These are phyloP conservation scores for Ophiosphaerella herpotricha DNA, from an alignment of 2,329 filamentous ascomycete species.

Conservation along the genomic window DNA sequence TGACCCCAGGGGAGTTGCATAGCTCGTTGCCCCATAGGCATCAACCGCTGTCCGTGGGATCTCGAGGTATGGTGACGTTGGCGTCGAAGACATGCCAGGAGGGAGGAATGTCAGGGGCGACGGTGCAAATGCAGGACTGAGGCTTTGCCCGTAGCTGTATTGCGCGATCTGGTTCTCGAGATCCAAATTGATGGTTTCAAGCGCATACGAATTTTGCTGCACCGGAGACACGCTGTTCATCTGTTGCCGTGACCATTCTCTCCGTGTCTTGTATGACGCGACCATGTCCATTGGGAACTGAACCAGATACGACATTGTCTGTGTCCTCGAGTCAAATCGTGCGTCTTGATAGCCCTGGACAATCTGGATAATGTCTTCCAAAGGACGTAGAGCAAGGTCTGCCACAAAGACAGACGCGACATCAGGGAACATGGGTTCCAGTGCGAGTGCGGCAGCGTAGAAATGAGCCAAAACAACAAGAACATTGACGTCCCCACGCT, in stretches of 20 bases:
- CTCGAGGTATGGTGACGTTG: slow-evolving; percentile 51
- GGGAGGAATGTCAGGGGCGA: slow-evolving; percentile 50
- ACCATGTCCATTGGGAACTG: slow-evolving; percentile 53
- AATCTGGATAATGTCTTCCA: slow-evolving; percentile 83
- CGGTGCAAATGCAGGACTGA: slow-evolving; percentile 57
- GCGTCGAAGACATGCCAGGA: slow-evolving; percentile 37
- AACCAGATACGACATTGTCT: slow-evolving; percentile 52
- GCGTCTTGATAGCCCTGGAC: slow-evolving; percentile 58
- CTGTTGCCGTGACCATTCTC: slow-evolving; percentile 48
- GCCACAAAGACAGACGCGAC: slow-evolving; percentile 81
- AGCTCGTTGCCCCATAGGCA: slow-evolving; percentile 35
- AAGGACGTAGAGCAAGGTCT: slow-evolving; percentile 71
- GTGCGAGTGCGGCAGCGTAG: slow-evolving; percentile 82
- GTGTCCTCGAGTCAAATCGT: slow-evolving; percentile 47
- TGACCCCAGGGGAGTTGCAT: slow-evolving; percentile 43
- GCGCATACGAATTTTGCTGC: slow-evolving; percentile 43
- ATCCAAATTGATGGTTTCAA: slow-evolving; percentile 48
- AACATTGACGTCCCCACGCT: slow-evolving; percentile 74
- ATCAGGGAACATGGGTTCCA: slow-evolving; percentile 91
- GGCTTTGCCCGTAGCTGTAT: slow-evolving; percentile 49
- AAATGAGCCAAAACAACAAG: slow-evolving; percentile 87
- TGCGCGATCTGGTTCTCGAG: slow-evolving; percentile 48
- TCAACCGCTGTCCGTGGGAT: slow-evolving; percentile 48
- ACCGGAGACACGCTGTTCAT: slow-evolving; percentile 36
- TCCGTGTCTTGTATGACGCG: slow-evolving; percentile 47